These are phyloP conservation scores for Arbutus unedo DNA, from an alignment of 148 eudicot genomes.

Conservation along the genomic window DNA sequence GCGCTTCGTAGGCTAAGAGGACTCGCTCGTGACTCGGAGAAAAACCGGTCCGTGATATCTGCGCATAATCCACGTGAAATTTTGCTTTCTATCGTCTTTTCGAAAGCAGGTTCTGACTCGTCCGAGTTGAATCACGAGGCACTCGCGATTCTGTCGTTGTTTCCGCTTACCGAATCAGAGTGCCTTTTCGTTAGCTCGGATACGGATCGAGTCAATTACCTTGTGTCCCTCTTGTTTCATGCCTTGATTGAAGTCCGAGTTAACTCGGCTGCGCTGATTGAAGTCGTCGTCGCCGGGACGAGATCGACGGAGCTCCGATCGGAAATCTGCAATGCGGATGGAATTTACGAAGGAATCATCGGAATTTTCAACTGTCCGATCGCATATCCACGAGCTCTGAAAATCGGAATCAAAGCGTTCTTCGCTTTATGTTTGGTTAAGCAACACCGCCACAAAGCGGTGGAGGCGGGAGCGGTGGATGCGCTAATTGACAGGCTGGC, in stretches of 20 bases:
- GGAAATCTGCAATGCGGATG: slow-evolving; percentile 42
- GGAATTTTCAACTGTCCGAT: slow-evolving; percentile 43
- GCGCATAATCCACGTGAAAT: slow-evolving; percentile 30
- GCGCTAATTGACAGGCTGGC: slow-evolving; percentile 52
- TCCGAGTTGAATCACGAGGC: slow-evolving; percentile 53
- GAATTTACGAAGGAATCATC: slow-evolving; percentile 47
- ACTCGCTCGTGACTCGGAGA: slow-evolving; percentile 85
- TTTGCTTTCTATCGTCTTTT: slow-evolving; percentile 28
- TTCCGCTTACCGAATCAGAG: slow-evolving; percentile 46
- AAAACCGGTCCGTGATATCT: slow-evolving; percentile 57
- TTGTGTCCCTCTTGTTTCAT: slow-evolving; percentile 48
- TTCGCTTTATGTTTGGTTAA: slow-evolving; percentile 71
- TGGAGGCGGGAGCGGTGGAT: slow-evolving; percentile 67
- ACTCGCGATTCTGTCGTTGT: slow-evolving; percentile 47
- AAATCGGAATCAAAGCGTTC: slow-evolving; percentile 65
- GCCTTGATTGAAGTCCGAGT: slow-evolving; percentile 50
- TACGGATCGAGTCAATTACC: slow-evolving; percentile 31
- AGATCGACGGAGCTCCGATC: slow-evolving; percentile 61
- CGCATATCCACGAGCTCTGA: slow-evolving; percentile 56
- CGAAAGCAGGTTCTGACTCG: slow-evolving; percentile 15
- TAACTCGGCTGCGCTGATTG: slow-evolving; percentile 72
- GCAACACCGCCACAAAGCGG: slow-evolving; percentile 67
- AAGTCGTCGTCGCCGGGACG: slow-evolving; percentile 55
- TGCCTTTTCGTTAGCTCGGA: slow-evolving; percentile 41
- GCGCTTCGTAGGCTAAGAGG: slow-evolving; percentile 53